These are phyloP conservation scores for Lipomyces mesembrius DNA, from an alignment of 805 yeast genomes.

Conservation along the genomic window DNA sequence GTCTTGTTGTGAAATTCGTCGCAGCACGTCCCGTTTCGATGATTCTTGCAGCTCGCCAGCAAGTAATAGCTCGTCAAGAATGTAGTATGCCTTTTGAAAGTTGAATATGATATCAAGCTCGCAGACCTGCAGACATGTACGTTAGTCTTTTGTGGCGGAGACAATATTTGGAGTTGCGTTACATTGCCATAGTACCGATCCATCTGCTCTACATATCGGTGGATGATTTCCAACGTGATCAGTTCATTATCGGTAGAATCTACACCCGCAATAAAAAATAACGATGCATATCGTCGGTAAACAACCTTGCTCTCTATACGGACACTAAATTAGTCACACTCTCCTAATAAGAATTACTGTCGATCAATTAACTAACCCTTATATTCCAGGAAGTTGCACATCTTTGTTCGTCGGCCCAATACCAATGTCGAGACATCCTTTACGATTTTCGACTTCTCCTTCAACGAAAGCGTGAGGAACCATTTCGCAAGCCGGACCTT, in stretches of 20 bases:
- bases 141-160: background rate
- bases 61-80: slow-evolving; percentile 83
- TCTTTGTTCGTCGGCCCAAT: slow-evolving; percentile 82
- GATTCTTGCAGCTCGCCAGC: slow-evolving; percentile 89
- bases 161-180: background rate
- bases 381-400: slow-evolving; percentile 93
- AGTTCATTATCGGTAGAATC: slow-evolving; percentile 85
- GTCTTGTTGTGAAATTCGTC: slow-evolving; percentile 81
- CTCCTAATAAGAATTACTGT: background rate
- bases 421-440: slow-evolving; percentile 86
- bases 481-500: slow-evolving; percentile 92
- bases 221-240: slow-evolving; percentile 81
- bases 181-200: slow-evolving; percentile 95
- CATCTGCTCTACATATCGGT: slow-evolving; percentile 95
- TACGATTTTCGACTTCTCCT: slow-evolving; percentile 81
- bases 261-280: slow-evolving; percentile 86
- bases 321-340: background rate
- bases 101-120: slow-evolving; percentile 96
- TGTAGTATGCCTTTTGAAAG: slow-evolving; percentile 89
- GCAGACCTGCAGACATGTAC: slow-evolving; percentile 49
- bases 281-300: slow-evolving; percentile 89
- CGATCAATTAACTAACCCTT: slow-evolving; percentile 50
- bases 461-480: slow-evolving; percentile 83
- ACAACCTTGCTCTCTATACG: slow-evolving; percentile 72
- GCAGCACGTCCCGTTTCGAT: slow-evolving; percentile 76